Conservation (phyloP, 192 early-diverging fungal genomes). For the Allomyces javanicus region DNA sequence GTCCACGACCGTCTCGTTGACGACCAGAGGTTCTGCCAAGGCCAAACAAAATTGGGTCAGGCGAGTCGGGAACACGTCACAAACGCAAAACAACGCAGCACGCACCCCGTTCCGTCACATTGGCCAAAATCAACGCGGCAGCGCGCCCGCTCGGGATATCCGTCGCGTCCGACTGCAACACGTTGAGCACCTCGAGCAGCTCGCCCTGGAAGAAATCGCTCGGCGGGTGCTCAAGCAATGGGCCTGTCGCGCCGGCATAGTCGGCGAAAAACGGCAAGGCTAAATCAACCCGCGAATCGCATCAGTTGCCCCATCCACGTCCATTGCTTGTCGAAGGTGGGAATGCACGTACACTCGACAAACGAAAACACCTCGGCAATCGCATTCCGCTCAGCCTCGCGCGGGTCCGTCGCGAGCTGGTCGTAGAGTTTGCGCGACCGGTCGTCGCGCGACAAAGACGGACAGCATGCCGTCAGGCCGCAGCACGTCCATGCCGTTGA, state of each 20-base stretch:
- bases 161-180: neutral
- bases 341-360: neutral
- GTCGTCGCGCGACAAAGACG: too few relatives aligned
- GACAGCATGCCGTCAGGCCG: too few relatives aligned
- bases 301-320: too few relatives aligned
- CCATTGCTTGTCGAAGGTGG: neutral
- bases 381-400: neutral
- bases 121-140: neutral
- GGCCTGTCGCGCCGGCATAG: neutral
- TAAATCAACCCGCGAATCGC: too few relatives aligned
- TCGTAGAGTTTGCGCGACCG: too few relatives aligned
- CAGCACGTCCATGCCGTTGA: too few relatives aligned
- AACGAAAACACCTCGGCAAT: neutral
- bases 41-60: neutral
- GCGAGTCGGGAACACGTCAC: neutral
- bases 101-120: neutral
- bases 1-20: slow-evolving; percentile 53
- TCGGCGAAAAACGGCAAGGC: neutral
- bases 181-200: neutral
- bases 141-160: neutral
- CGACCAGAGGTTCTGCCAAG: slow-evolving; percentile 47
- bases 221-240: neutral
- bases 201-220: neutral
- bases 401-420: too few relatives aligned
- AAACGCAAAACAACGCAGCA: neutral